Conservation (phyloP, 2,329 filamentous ascomycete species). For the Cercospora beticola region DNA sequence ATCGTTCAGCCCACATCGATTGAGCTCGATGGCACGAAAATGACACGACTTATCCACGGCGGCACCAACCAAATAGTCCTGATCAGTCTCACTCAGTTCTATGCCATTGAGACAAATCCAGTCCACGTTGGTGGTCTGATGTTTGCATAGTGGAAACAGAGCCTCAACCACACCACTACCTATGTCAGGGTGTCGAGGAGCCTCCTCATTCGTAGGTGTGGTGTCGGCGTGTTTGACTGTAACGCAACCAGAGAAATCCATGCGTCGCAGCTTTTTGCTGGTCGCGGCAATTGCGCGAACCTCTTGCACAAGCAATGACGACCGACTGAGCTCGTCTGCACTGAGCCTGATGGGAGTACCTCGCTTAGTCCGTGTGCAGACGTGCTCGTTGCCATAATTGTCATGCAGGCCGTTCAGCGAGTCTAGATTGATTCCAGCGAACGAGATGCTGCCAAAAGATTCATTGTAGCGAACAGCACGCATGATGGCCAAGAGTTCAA, state of each 20-base stretch:
- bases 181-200: slow-evolving; percentile 52
- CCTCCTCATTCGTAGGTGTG: slow-evolving; percentile 43
- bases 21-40: slow-evolving; percentile 66
- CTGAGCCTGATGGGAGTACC: slow-evolving; percentile 58
- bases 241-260: slow-evolving; percentile 66
- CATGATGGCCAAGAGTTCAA: slow-evolving; percentile 70
- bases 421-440: slow-evolving; percentile 64
- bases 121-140: slow-evolving; percentile 66
- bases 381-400: slow-evolving; percentile 59
- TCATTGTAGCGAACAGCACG: slow-evolving; percentile 70
- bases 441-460: slow-evolving; percentile 66
- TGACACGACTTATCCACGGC: slow-evolving; percentile 64
- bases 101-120: slow-evolving; percentile 70
- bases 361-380: slow-evolving; percentile 58
- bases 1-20: slow-evolving; percentile 61
- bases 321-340: slow-evolving; percentile 53
- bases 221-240: slow-evolving; percentile 52
- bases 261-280: slow-evolving; percentile 59
- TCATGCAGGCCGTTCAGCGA: slow-evolving; percentile 62
- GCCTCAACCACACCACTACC: slow-evolving; percentile 70
- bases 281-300: slow-evolving; percentile 66
- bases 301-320: slow-evolving; percentile 66
- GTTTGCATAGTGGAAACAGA: slow-evolving; percentile 65
- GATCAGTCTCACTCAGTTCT: slow-evolving; percentile 67
- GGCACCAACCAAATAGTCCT: slow-evolving; percentile 67